Evolutionary conservation across 116 monocot species (phyloP), one percentile per base, ranked within the genome.

Genomic region (Phalaenopsis hybrid): DNA sequence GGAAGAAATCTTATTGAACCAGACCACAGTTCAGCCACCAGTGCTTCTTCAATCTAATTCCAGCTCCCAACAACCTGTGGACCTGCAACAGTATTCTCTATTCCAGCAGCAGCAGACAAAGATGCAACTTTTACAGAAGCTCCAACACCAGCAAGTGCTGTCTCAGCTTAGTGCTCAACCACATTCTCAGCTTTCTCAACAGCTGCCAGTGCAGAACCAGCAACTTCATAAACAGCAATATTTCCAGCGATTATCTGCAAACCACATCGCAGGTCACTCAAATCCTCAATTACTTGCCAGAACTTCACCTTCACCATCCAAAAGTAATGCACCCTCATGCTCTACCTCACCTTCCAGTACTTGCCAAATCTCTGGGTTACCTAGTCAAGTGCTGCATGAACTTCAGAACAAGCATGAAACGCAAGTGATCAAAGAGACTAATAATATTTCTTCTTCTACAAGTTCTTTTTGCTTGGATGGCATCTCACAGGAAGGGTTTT

Each of bases 391-490:
- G 23, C 83, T 89, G 81, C 91, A 95, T 78, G 95, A 90, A 73
- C 79, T 88, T 75, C 88, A 85, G 50, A 85, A 82, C 79, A 92
- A 89, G 76, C 58, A 88, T 28, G 82, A 89, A 5, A 93, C 87
- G 82, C 82, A 86, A 74, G 94, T 89, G 48, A 74, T 55, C 9
- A 86, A 84, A 78, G 88, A 85, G 61, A 7, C 75, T 37, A 11
- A 67, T 67, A 8, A 28, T 67, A 25, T 28, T 67, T 23, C 3
- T 74, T 94, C 92, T 44, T 96, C 94, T 73, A 88, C 89, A n/a
- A 96, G 86, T 33, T 94, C 92, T 9, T 93, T 92, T 78, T 96
- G 94, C 84, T 50, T 94, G 81, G 94, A 92, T 58, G 85, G 84
- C 9, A 84, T 84, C 55, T 84, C 41, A 21, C 89, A 88, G 63